Evolutionary conservation across 2,329 filamentous ascomycete species (phyloP), one percentile per base, ranked within the genome.

Genomic region (Penicillium sp.): DNA sequence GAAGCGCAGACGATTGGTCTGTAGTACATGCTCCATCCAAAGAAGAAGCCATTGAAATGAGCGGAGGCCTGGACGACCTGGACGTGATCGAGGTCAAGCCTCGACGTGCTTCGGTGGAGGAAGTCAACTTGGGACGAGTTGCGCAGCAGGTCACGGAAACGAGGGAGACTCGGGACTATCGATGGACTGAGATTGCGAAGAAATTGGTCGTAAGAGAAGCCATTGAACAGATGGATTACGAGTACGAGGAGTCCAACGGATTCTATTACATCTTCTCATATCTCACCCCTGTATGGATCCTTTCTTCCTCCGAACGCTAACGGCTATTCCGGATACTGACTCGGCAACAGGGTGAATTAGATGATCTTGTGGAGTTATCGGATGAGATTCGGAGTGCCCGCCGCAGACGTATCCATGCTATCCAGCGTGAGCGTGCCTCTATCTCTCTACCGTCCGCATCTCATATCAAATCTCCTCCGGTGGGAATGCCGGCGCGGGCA

Each of bases 111-210:
- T 27, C 50, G 10, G n/a, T 86, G 3, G 86, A 88, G 51, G 76
- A 84, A 58, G 74, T 74, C 14, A 82, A 85, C 73, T 55, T 75
- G 69, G 65, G 68, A 6, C 66, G 68, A 12, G 68, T 75, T 49
- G 72, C 65, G 18, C 77, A 77, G 43, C 73, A 79, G 28, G 70
- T 72, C 41, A 64, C 65, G 8, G 64, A 64, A 7, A 55, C 66
- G 33, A 70, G 69, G 31, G 63, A 72, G 36, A 64, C 64, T 25
- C 65, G 61, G 30, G 79, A 80, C 48, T 82, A 86, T 52, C 88
- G 95, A 75, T 97, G 92, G 92, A 99, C 93, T 0, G 93, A 97
- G 72, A 89, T 99, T 60, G 95, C 92, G 38, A 95, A 95, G 72
- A 91, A 95, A 59, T 73, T 97, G 30, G 89, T 97, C 13, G 78